These are phyloP conservation scores for Pseudozyma pruni DNA, from an alignment of 1,284 basidiomycete genomes.

Conservation along the genomic window DNA sequence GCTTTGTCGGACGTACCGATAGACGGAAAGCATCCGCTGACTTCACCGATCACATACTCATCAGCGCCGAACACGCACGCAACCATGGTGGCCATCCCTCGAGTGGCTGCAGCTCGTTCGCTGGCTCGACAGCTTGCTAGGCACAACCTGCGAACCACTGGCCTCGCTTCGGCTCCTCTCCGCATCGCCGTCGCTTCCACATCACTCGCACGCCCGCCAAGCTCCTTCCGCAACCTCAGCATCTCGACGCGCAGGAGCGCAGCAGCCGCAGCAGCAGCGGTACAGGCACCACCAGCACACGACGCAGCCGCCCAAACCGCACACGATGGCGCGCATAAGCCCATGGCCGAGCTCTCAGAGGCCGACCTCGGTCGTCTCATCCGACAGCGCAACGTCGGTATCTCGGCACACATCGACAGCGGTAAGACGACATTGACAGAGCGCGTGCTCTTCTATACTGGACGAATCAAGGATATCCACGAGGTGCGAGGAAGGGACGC, in stretches of 20 bases:
- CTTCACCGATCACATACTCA: no score
- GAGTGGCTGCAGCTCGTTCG: slow-evolving; percentile 41
- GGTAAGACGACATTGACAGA: slow-evolving; percentile 99
- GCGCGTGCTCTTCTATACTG: slow-evolving; percentile 95
- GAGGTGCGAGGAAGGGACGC: slow-evolving; percentile 95
- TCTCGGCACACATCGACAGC: slow-evolving; percentile 76
- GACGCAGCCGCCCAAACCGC: slow-evolving; percentile 40
- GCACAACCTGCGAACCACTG: slow-evolving; percentile 19
- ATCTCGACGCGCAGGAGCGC: slow-evolving; percentile 26
- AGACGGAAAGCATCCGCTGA: no score
- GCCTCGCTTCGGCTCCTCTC: slow-evolving; percentile 6
- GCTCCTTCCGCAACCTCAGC: slow-evolving; percentile 26
- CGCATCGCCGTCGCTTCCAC: slow-evolving; percentile 29
- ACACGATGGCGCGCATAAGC: slow-evolving; percentile 21
- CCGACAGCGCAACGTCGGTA: slow-evolving; percentile 70
- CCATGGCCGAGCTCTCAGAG: slow-evolving; percentile 47
- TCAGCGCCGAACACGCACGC: no score
- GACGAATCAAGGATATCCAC: slow-evolving; percentile 93
- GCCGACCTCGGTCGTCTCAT: slow-evolving; percentile 65
- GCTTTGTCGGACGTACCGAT: no score
- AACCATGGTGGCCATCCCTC: slow-evolving; percentile 36
- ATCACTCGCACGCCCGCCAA: slow-evolving; percentile 15
- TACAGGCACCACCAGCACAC: slow-evolving; percentile 26
- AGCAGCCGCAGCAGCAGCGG: slow-evolving; percentile 21
- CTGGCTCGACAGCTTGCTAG: slow-evolving; percentile 44